Base-by-base conservation (phyloP, 2,329 filamentous ascomycete genomes). In the Fusarium globosum region DNA sequence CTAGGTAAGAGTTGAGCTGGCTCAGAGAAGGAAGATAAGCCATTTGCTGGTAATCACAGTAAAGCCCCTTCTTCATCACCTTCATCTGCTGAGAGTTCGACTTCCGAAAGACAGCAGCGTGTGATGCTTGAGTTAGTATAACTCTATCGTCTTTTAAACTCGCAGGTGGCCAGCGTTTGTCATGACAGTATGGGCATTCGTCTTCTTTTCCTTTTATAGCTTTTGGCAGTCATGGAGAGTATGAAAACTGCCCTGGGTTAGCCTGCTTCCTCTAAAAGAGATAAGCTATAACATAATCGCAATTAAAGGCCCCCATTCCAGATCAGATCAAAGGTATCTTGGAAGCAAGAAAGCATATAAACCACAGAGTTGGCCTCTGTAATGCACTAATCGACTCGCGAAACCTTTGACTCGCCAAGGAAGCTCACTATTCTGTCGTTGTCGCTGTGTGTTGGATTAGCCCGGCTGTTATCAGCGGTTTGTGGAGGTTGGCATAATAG, bases 391-490 rank as follows among this genome's bases (percentile, higher is more conserved):
- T 21, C 16, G 35, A 4, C 11, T 38, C 7, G 21, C 26, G 6
- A 36, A 20, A 7, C 10, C 35, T 26, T 8, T 39, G 14, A 28
- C 23, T 28, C 9, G 23, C 33, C 28, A 36, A 48, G 30, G 28
- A 61, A 61, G 36, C 61, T 30, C 15, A 14, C 18, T 14, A 3
- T n/a, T 23, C n/a, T n/a, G 43, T 4, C 20, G 43, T 15, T 46
- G 18, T 28, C 26, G 26, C 20, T 46, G 12, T 61, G 18, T 10
- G 61, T 52, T 36, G 65, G 65, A 26, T 68, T 57, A n/a, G 60
- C 71, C 62, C 66, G 3, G 69, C 69, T 13, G 59, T 46, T 2
- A 73, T 15, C 28, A 74, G 41, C 7, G 67, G 35, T n/a, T 18
- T 64, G 16, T 59, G 55, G 7, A 15, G 13, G 11, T 49, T 33